A percentile compares a stretch with the other conserved stretches of the same genome.
phyloP scores from a whole-genome alignment of 768 basidiomycete species.

The Candolleomyces efflorescens region DNA sequence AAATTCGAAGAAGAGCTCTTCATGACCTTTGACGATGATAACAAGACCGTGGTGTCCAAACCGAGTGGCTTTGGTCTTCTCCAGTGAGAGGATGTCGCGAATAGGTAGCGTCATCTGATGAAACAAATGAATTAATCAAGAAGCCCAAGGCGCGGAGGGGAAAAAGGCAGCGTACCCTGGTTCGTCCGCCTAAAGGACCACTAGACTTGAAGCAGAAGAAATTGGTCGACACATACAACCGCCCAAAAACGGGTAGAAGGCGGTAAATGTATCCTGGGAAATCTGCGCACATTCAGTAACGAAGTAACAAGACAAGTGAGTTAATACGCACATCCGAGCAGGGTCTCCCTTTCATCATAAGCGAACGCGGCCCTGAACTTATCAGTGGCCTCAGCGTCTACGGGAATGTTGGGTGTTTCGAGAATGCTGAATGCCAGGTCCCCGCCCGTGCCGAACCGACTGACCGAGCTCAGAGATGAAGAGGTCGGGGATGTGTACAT shows the following conservation, averaged over 20 bases:
- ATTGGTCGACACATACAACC: conserved; percentile 87
- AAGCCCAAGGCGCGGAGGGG: background rate
- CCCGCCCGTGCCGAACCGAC: conserved; percentile 35
- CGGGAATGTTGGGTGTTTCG: conserved; percentile 60
- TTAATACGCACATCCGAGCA: conserved; percentile 77
- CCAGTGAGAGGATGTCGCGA: conserved; percentile 78
- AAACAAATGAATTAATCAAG: background rate
- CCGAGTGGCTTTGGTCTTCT: conserved; percentile 82
- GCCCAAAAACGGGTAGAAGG: conserved; percentile 83
- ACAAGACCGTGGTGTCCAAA: conserved; percentile 90
- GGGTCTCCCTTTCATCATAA: conserved; percentile 79
- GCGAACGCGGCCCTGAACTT: conserved; percentile 84
- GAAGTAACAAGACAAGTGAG: background rate
- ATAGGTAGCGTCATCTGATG: conserved; percentile 93
- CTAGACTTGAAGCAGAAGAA: conserved; percentile 94
- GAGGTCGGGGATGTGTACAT: conserved; percentile 47
- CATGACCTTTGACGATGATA: conserved; percentile 90
- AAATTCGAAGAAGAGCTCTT: conserved; percentile 98
- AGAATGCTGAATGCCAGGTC: conserved; percentile 80
- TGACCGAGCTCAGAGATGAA: conserved; percentile 24
- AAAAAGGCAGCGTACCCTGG: conserved; percentile 56
- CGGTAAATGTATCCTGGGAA: conserved; percentile 90
- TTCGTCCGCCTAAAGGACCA: conserved; percentile 72
- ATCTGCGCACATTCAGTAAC: conserved; percentile 42
- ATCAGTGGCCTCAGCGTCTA: conserved; percentile 61